A percentile compares a stretch with the other conserved stretches of the same genome.
Conservation (phyloP, 2,329 filamentous ascomycete genomes). For the Cryphonectria carpinicola region DNA sequence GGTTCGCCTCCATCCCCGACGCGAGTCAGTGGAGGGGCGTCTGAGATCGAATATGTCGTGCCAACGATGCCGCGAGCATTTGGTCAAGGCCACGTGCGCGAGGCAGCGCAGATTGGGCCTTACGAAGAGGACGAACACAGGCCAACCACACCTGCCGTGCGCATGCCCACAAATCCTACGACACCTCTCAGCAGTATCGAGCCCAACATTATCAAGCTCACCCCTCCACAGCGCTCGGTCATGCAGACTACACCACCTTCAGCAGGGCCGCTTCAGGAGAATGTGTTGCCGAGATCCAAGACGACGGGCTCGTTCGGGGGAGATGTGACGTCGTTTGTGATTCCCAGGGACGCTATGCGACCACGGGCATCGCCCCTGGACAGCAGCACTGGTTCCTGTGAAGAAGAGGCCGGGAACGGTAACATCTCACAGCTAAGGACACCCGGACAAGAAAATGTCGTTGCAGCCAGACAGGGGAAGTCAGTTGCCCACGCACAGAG, state of each 20-base stretch:
- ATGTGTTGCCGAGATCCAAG: slow-evolving; percentile 7
- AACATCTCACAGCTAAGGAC: slow-evolving; percentile 7
- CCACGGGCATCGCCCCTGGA: slow-evolving; percentile 9
- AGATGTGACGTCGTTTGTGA: not conserved
- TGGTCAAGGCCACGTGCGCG: slow-evolving; percentile 40
- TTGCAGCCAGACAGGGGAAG: slow-evolving; percentile 9
- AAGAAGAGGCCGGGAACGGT: not conserved
- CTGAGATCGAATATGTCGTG: slow-evolving; percentile 34
- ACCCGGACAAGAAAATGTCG: slow-evolving; percentile 8
- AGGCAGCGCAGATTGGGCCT: slow-evolving; percentile 42
- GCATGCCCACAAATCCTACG: slow-evolving; percentile 29
- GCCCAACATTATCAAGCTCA: slow-evolving; percentile 33
- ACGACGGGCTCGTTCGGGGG: not conserved
- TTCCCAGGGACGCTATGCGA: not conserved
- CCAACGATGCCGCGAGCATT: slow-evolving; percentile 34
- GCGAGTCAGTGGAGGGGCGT: slow-evolving; percentile 34
- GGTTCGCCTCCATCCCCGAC: slow-evolving; percentile 26
- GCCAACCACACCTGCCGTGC: slow-evolving; percentile 26
- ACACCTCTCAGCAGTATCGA: slow-evolving; percentile 31
- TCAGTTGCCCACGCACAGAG: slow-evolving; percentile 18
- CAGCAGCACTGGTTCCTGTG: not conserved
- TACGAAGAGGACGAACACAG: slow-evolving; percentile 35
- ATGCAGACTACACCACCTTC: slow-evolving; percentile 30
- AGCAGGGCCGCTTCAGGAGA: slow-evolving; percentile 24
- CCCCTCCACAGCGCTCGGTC: slow-evolving; percentile 29